Base-by-base conservation (phyloP, 2,329 filamentous ascomycete genomes). In the Sporothrix protearum region DNA sequence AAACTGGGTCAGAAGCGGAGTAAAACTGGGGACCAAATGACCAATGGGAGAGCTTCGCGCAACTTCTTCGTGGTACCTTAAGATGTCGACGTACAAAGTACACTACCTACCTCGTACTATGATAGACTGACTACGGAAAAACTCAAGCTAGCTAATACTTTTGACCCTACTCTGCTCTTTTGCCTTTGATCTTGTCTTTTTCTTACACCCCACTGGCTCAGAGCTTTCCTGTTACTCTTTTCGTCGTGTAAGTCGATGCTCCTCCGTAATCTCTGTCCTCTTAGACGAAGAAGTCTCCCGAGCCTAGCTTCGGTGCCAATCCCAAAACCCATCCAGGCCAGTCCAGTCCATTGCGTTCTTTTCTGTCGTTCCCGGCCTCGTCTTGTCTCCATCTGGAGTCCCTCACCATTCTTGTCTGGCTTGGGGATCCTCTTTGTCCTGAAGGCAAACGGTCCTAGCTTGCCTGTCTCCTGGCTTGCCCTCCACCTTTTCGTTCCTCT, bases 181-280 rank as follows among this genome's bases (percentile, higher is more conserved):
- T 42, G 25, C 45, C 30, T 42, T n/a, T 28, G 33, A 45, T n/a
- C 25, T 45, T 59, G 36, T 28, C 63, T 57, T 22, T 8, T 45
- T 70, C 16, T 1, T 25, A 30, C 42, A 42, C 49, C 66, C 45
- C 49, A 51, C 42, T 61, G 53, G 70, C 30, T 28, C 28, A 42
- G 14, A 22, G 28, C 22, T 63, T 70, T 72, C 61, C 42, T 72
- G 28, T 72, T 61, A 72, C 71, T 70, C 57, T 49, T 69, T 72
- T 70, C 57, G 67, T 70, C 67, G 71, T 72, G 71, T 72, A 72
- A 69, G 71, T 69, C 55, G 45, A 57, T 51, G 51, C 22, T 39
- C 33, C 14, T 36, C n/a, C 22, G 22, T 71, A 63, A 55, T 66
- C 59, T 39, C 64, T 36, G 39, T 53, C 64, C 64, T 67, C 45